Evolutionary conservation across 257 asterid genomes (phyloP).

Genomic region (Asclepias syriaca): DNA sequence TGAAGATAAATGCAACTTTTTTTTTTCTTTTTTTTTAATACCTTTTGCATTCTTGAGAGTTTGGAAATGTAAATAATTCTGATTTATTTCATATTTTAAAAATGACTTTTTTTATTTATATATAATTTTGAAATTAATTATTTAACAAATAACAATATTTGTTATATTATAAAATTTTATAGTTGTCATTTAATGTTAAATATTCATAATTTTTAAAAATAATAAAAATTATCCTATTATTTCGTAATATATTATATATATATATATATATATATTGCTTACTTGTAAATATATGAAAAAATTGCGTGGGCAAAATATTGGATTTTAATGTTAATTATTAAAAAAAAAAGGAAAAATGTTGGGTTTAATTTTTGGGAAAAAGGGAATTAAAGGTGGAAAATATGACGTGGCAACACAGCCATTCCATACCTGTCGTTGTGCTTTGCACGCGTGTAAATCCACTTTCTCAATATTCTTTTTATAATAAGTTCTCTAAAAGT

Average conservation of each 20-base stretch:
- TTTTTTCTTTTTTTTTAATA: not conserved
- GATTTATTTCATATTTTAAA: too few relatives aligned
- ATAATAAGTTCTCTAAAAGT: not conserved
- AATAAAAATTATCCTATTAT: too few relatives aligned
- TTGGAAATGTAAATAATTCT: not conserved
- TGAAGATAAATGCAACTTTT: not conserved
- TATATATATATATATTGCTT: too few relatives aligned
- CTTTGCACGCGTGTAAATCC: conserved; percentile 53
- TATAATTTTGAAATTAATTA: too few relatives aligned
- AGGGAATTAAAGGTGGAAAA: conserved; percentile 30
- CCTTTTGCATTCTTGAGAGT: conserved; percentile 6
- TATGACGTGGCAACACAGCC: conserved; percentile 45
- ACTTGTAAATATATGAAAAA: too few relatives aligned
- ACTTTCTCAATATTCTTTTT: conserved; percentile 22
- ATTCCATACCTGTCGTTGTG: conserved; percentile 37
- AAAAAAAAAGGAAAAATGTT: not conserved
- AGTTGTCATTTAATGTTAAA: too few relatives aligned
- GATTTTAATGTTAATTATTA: conserved; percentile 22
- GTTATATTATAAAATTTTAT: too few relatives aligned
- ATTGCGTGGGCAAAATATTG: too few relatives aligned
- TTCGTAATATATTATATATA: too few relatives aligned
- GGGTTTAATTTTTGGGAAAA: conserved; percentile 23
- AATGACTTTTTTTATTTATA: too few relatives aligned
- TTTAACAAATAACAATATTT: too few relatives aligned
- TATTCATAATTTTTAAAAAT: too few relatives aligned